phyloP scores from a whole-genome alignment of 2,329 filamentous ascomycete species.

The Microsporum canis region DNA sequence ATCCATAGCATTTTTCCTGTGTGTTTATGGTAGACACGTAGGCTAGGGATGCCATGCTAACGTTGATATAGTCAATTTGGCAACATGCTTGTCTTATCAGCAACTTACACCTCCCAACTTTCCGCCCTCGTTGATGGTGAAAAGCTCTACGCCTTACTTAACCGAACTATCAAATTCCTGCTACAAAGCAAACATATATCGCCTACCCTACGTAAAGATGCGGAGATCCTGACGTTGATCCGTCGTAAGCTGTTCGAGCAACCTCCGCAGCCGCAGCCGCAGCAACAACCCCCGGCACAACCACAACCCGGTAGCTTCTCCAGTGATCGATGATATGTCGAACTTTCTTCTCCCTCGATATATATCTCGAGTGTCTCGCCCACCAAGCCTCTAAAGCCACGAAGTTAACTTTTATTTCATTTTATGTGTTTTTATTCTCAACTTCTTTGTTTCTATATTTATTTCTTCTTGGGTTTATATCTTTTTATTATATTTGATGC shows the following conservation, averaged over 20 bases:
- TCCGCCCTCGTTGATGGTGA: slow-evolving; percentile 45
- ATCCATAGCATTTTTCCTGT: not conserved
- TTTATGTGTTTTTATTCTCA: not conserved
- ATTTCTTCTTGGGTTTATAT: not conserved
- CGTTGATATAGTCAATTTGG: slow-evolving; percentile 68
- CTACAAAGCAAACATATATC: slow-evolving; percentile 57
- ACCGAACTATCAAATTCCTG: slow-evolving; percentile 67
- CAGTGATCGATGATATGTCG: not conserved
- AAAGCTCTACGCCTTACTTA: slow-evolving; percentile 50
- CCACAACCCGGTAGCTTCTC: slow-evolving; percentile 8
- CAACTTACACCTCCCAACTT: slow-evolving; percentile 61
- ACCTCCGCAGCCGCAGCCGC: not conserved
- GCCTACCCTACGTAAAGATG: slow-evolving; percentile 62
- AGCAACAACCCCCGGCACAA: not conserved
- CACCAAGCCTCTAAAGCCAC: not conserved
- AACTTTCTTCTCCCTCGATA: not conserved
- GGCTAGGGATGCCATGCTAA: slow-evolving; percentile 11
- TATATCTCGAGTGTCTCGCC: not conserved
- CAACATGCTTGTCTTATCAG: slow-evolving; percentile 81
- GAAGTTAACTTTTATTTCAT: not conserved
- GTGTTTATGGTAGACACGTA: not conserved
- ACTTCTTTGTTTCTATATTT: not conserved
- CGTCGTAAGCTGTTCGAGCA: slow-evolving; percentile 31
- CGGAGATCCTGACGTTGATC: slow-evolving; percentile 55
- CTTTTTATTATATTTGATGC: not conserved